These are phyloP conservation scores for Thamnidium elegans DNA, from an alignment of 192 early-diverging fungal species.

Conservation along the genomic window DNA sequence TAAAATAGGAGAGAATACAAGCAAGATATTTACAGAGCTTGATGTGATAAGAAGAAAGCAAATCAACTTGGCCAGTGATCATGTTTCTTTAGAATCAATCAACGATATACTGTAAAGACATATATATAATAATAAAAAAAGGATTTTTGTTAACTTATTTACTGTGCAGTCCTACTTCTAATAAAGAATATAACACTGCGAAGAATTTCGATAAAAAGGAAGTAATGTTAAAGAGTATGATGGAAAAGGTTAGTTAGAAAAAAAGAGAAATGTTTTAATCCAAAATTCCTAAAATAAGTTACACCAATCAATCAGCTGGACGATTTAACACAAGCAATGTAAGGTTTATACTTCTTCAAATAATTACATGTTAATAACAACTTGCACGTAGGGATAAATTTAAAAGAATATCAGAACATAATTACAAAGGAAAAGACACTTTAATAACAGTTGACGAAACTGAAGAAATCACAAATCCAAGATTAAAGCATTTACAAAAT, in stretches of 20 bases:
- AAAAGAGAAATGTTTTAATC: neutral
- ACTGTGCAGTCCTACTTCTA: neutral
- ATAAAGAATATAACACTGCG: neutral
- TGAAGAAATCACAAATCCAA: no score
- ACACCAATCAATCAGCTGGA: neutral
- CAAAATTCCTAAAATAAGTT: neutral
- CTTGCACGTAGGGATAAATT: conserved; percentile 3
- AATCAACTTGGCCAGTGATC: conserved; percentile 27
- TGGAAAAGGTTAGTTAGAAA: conserved; percentile 17
- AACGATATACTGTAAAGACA: conserved; percentile 23
- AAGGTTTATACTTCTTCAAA: neutral
- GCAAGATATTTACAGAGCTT: conserved; percentile 23
- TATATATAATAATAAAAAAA: neutral
- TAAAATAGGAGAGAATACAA: conserved; percentile 12
- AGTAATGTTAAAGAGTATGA: conserved; percentile 4
- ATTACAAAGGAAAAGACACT: neutral
- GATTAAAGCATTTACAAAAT: no score
- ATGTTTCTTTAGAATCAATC: conserved; percentile 26
- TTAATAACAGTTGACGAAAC: no score
- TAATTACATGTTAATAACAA: no score
- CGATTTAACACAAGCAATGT: conserved; percentile 13
- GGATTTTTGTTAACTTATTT: neutral
- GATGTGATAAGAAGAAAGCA: conserved; percentile 27
- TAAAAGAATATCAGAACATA: conserved; percentile 1
- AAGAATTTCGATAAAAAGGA: conserved; percentile 18